Conservation (phyloP, 108 stramenopile genomes). For the Mediolabrus comicus region DNA sequence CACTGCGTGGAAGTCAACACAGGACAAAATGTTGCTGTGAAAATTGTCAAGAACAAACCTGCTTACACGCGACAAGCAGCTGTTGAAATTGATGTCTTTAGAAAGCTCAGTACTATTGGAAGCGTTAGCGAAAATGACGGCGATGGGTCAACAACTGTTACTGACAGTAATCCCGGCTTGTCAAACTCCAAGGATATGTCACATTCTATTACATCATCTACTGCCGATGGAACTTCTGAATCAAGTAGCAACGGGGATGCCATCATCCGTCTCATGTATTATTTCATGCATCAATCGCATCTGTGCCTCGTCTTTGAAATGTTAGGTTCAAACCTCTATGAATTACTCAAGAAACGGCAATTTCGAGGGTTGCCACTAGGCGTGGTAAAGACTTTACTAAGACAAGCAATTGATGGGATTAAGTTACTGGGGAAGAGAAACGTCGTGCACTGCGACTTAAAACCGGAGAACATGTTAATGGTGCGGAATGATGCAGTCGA, state of each 20-base stretch:
- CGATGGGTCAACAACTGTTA: not conserved
- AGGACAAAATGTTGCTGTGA: constrained; percentile 84
- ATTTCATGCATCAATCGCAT: constrained; percentile 90
- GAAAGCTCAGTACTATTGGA: constrained; percentile 40
- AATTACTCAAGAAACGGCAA: constrained; percentile 89
- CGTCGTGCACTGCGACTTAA: constrained; percentile 98
- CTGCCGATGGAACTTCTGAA: constrained; percentile 11
- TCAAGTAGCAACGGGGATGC: constrained; percentile 36
- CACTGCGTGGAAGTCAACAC: constrained; percentile 71
- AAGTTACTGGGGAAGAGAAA: constrained; percentile 62
- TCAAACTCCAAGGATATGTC: constrained; percentile 9
- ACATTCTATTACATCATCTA: not conserved
- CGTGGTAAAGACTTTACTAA: constrained; percentile 70
- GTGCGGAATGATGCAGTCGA: constrained; percentile 52
- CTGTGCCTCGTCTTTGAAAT: constrained; percentile 96
- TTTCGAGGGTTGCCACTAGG: constrained; percentile 91
- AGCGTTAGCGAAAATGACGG: constrained; percentile 6
- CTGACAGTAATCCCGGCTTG: constrained; percentile 8
- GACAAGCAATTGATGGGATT: constrained; percentile 68
- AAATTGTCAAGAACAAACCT: constrained; percentile 96
- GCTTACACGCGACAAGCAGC: constrained; percentile 93
- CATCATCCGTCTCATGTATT: constrained; percentile 83
- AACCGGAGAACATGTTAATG: constrained; percentile 98
- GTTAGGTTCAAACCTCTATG: constrained; percentile 90
- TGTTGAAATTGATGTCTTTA: constrained; percentile 92